These are phyloP conservation scores for Pythium periplocum DNA, from an alignment of 352 stramenopile genomes.

Conservation along the genomic window DNA sequence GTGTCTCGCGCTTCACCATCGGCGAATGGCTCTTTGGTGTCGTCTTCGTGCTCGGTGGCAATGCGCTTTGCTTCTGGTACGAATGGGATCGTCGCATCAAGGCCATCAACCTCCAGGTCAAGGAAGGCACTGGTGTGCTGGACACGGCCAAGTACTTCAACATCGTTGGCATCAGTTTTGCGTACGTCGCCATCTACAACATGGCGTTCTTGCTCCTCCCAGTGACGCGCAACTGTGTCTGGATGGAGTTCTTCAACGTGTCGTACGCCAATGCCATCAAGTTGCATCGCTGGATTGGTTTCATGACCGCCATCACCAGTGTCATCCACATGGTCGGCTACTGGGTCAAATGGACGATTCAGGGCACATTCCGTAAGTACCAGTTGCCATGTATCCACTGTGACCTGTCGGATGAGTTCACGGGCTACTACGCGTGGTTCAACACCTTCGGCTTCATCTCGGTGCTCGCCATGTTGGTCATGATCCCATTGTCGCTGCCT, in stretches of 20 bases:
- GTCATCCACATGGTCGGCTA: conserved; percentile 47
- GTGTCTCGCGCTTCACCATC: conserved; percentile 36
- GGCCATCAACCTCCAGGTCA: neutral
- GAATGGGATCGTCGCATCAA: conserved; percentile 36
- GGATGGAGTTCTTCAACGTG: conserved; percentile 68
- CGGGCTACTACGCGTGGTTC: conserved; percentile 56
- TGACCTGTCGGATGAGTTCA: conserved; percentile 23
- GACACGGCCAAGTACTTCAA: conserved; percentile 42
- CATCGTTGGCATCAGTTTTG: conserved; percentile 37
- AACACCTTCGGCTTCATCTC: conserved; percentile 54
- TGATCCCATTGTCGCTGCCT: conserved; percentile 47
- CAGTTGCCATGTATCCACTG: conserved; percentile 46
- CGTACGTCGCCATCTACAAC: conserved; percentile 65
- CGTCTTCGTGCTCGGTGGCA: conserved; percentile 40
- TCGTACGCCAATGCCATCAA: conserved; percentile 56
- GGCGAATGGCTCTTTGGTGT: conserved; percentile 50
- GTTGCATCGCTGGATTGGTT: conserved; percentile 59
- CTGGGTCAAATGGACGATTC: conserved; percentile 39
- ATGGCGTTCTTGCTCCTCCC: conserved; percentile 64
- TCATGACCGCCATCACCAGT: conserved; percentile 42
- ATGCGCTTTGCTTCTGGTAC: conserved; percentile 54
- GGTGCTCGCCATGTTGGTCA: conserved; percentile 39
- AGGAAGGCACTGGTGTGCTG: conserved; percentile 21
- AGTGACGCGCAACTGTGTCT: conserved; percentile 49
- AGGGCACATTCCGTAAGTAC: conserved; percentile 37